Conservation (phyloP, 2,329 filamentous ascomycete species). For the Zelopaecilomyces penicillatus region DNA sequence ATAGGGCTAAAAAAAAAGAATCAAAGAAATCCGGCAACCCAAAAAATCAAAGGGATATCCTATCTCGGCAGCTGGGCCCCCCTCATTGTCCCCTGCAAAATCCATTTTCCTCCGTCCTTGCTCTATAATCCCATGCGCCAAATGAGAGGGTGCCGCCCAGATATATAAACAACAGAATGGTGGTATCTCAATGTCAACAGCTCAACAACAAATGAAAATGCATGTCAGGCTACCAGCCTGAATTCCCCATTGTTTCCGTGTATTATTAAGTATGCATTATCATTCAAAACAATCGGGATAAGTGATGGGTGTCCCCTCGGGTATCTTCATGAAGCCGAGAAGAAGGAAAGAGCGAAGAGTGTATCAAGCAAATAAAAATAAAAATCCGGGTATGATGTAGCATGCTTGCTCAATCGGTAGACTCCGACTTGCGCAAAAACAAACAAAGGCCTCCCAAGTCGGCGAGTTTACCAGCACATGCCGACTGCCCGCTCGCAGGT, state of each 20-base stretch:
- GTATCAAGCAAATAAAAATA: too few species aligned
- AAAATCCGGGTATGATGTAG: not conserved
- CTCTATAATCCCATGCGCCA: too few species aligned
- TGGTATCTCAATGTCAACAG: slow-evolving; percentile 7
- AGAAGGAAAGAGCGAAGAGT: not conserved
- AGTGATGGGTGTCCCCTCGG: not conserved
- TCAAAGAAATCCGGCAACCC: too few species aligned
- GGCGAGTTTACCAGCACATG: not conserved
- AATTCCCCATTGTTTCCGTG: not conserved
- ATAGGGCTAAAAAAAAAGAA: too few species aligned
- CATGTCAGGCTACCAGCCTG: not conserved
- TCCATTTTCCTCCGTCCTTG: too few species aligned
- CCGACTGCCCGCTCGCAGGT: not conserved
- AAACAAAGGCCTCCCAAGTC: not conserved
- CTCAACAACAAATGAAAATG: slow-evolving; percentile 7
- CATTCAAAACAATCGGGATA: slow-evolving; percentile 6
- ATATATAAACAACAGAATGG: slow-evolving; percentile 1
- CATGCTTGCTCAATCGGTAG: not conserved
- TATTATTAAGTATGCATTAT: slow-evolving; percentile 14
- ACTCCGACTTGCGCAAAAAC: not conserved
- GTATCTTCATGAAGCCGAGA: slow-evolving; percentile 1
- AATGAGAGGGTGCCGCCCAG: too few species aligned
- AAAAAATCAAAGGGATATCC: too few species aligned
- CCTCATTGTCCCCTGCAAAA: too few species aligned
- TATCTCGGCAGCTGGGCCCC: too few species aligned